Percentiles rank a stretch among this genome's conserved stretches.
These are phyloP conservation scores for Glycine soja DNA, from an alignment of 306 rosid genomes.

Conservation along the genomic window DNA sequence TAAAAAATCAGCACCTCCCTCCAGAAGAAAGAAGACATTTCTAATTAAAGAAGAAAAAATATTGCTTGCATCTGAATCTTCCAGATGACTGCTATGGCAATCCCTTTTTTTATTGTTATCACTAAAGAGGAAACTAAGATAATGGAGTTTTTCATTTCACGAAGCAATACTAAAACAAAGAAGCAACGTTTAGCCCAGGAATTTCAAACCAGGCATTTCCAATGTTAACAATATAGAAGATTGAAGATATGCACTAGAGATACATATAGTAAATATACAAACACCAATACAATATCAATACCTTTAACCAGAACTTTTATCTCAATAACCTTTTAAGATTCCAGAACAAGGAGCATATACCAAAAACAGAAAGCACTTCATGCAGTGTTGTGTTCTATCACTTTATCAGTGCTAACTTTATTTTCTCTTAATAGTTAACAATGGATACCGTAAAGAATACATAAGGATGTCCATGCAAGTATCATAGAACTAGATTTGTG, in stretches of 20 bases:
- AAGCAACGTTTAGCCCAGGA: neutral
- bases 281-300: conserved; percentile 2
- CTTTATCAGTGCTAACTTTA: neutral
- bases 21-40: neutral
- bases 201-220: conserved; percentile 22
- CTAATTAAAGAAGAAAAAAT: neutral
- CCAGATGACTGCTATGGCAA: neutral
- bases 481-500: conserved; percentile 15
- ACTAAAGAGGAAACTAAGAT: conserved; percentile 23
- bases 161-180: conserved; percentile 10
- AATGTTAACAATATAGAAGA: conserved; percentile 14
- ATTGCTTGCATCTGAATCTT: conserved; percentile 19
- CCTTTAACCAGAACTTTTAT: neutral
- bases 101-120: neutral
- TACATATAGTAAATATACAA: neutral
- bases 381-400: neutral
- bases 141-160: neutral
- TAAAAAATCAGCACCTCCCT: neutral
- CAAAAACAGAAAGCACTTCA: neutral
- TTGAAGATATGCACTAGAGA: neutral
- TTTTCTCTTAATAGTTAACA: too few relatives aligned
- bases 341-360: neutral
- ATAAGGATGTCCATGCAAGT: conserved; percentile 24
- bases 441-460: neutral
- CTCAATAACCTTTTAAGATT: neutral